A percentile compares a stretch with the other conserved stretches of the same genome.
These are phyloP conservation scores for Anastatica hierochuntica DNA, from an alignment of 345 rosid species.

Conservation along the genomic window DNA sequence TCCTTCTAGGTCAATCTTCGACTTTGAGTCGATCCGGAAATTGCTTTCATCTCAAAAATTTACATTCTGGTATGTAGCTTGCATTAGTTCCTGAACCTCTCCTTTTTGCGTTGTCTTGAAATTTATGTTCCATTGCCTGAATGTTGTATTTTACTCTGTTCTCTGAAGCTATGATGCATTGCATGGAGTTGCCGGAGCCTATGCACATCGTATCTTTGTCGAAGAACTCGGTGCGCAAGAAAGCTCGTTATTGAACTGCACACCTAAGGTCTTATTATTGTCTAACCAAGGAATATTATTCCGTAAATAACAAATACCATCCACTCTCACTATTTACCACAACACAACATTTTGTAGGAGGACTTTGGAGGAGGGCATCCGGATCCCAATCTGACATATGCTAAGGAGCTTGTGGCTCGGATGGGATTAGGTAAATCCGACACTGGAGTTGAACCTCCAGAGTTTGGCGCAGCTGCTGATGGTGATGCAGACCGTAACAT, in stretches of 20 bases:
- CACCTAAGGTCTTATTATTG: slow-evolving; percentile 56
- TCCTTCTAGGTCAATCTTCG: slow-evolving; percentile 73
- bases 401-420: slow-evolving; percentile 86
- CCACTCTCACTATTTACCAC: neutral
- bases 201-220: slow-evolving; percentile 79
- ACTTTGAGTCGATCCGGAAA: slow-evolving; percentile 67
- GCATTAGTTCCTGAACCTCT: slow-evolving; percentile 4
- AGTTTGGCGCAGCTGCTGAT: slow-evolving; percentile 99
- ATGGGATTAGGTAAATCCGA: slow-evolving; percentile 88
- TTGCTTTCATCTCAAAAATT: slow-evolving; percentile 81
- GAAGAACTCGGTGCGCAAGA: slow-evolving; percentile 93
- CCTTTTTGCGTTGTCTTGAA: neutral
- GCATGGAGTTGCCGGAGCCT: slow-evolving; percentile 95
- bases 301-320: neutral
- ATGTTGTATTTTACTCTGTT: slow-evolving; percentile 15
- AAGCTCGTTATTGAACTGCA: slow-evolving; percentile 74
- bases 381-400: slow-evolving; percentile 97
- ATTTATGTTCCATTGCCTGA: neutral
- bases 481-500: slow-evolving; percentile 99
- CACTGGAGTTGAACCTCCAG: slow-evolving; percentile 73
- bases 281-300: neutral
- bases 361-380: slow-evolving; percentile 99
- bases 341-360: slow-evolving; percentile 44
- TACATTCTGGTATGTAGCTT: slow-evolving; percentile 66
- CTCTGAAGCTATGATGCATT: slow-evolving; percentile 70